Base-by-base conservation (phyloP, 306 rosid species). In the Bauhinia variegata region DNA sequence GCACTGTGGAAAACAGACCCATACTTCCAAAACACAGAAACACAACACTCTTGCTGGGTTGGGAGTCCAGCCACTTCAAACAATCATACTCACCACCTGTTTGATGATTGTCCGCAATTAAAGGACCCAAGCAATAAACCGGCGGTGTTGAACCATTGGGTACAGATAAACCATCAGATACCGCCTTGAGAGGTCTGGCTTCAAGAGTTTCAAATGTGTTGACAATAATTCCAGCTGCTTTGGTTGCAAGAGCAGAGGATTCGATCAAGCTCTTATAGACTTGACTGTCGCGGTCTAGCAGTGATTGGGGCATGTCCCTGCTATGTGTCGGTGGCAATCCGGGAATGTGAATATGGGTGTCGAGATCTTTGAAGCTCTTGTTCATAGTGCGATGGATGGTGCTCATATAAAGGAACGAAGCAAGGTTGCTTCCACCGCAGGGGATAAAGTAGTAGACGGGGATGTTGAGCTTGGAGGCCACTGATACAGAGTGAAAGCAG, bases 21-120 rank as follows among this genome's bases (percentile, higher is more conserved):
- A 80, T 30, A 63, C 88, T 86, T 16, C 91, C 91, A 30, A 83
- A 83, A 59, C 81, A 80, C 12, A 83, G 42, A 51, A 80, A 83
- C 4, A 83, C 82, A 0, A 86, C 91, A 49, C 82, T 68, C 53
- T 42, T 51, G 14, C 57, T 58, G 4, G 88, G 86, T 14, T 86
- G 91, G 5, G 47, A n/a, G 31, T 80, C 74, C 13, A 83, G 37
- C 88, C 88, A 80, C 4, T 11, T 48, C 54, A 83, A 58, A 51
- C 82, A 80, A 54, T 73, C 77, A 0, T 48, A 16, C 16, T 1
- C 63, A 10, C 9, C 19, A 17, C 28, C 28, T 15, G 15, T 32
- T 41, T 13, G 7, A 3, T 28, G 6, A 0, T 8, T 28, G 0
- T 36, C 5, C 4, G 41, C 6, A 9, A 75, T 59, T 23, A 85